Evolutionary conservation across 345 rosid genomes (phyloP).

Genomic region (Eucalyptus cloeziana): DNA sequence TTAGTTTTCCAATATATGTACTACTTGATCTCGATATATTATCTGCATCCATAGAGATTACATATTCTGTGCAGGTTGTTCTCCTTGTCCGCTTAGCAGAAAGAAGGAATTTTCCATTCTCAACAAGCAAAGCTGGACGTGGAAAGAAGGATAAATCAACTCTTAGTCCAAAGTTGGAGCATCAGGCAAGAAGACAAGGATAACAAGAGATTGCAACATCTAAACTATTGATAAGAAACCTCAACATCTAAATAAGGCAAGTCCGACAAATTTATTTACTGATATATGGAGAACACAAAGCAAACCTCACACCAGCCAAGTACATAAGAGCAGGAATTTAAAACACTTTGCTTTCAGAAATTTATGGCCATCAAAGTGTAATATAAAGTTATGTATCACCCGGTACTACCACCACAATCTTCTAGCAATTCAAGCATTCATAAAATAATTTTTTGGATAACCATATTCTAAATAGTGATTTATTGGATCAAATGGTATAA

Average conservation of each 20-base stretch:
- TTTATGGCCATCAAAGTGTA: not conserved
- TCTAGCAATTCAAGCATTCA: not conserved
- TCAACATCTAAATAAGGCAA: not conserved
- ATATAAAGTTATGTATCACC: not conserved
- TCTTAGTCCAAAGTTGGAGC: not conserved
- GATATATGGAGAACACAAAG: not conserved
- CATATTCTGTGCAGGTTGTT: slow-evolving; percentile 40
- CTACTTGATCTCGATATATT: slow-evolving; percentile 38
- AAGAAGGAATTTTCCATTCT: slow-evolving; percentile 30
- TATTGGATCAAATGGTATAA: too few species aligned
- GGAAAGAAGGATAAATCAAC: not conserved
- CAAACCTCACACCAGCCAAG: not conserved
- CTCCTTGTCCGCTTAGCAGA: slow-evolving; percentile 35
- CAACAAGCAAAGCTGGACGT: slow-evolving; percentile 23
- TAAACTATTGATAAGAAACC: not conserved
- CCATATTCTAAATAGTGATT: not conserved
- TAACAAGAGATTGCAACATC: not conserved
- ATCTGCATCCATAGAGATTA: slow-evolving; percentile 38
- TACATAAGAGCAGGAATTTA: not conserved
- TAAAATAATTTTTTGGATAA: not conserved
- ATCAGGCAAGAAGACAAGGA: not conserved
- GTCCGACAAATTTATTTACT: not conserved
- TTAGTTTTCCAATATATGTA: slow-evolving; percentile 36
- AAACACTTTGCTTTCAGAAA: not conserved
- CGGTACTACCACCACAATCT: not conserved